Conservation (phyloP, 1,139 yeast genomes). For the Hansenula sp. region DNA sequence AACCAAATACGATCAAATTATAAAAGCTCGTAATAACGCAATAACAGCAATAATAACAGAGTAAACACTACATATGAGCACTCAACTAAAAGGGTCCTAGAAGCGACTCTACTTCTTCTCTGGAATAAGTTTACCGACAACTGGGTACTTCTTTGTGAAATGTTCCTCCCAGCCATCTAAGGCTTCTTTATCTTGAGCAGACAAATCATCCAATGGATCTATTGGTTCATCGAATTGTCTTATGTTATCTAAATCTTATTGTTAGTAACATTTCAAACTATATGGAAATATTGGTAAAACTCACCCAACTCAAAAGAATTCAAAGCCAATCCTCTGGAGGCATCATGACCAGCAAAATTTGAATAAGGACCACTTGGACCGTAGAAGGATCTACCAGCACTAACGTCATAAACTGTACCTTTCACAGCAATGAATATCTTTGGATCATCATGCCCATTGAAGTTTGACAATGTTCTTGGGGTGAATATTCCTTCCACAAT, state of each 20-base stretch:
- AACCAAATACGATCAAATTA: too few relatives aligned
- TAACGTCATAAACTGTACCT: slow-evolving; percentile 84
- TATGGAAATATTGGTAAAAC: slow-evolving; percentile 27
- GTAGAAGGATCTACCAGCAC: slow-evolving; percentile 78
- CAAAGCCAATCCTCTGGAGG: slow-evolving; percentile 87
- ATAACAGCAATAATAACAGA: too few relatives aligned
- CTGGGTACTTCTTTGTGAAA: slow-evolving; percentile 73
- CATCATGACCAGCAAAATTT: slow-evolving; percentile 96
- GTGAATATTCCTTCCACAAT: slow-evolving; percentile 78
- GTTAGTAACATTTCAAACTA: slow-evolving; percentile 21
- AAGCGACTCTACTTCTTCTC: slow-evolving; percentile 3
- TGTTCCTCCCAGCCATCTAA: slow-evolving; percentile 84
- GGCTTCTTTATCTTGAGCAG: slow-evolving; percentile 58
- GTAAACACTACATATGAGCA: too few relatives aligned
- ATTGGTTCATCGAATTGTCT: slow-evolving; percentile 66
- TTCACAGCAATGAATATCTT: slow-evolving; percentile 79
- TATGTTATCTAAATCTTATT: slow-evolving; percentile 31
- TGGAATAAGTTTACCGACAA: slow-evolving; percentile 54
- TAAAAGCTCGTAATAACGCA: neutral
- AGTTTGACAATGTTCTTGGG: slow-evolving; percentile 67
- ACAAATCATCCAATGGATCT: slow-evolving; percentile 63
- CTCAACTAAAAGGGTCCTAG: too few relatives aligned
- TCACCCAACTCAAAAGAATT: slow-evolving; percentile 73
- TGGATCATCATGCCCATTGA: slow-evolving; percentile 76
- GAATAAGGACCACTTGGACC: slow-evolving; percentile 98